These are phyloP conservation scores for Zychaea mexicana DNA, from an alignment of 371 early-diverging fungal species.

Conservation along the genomic window DNA sequence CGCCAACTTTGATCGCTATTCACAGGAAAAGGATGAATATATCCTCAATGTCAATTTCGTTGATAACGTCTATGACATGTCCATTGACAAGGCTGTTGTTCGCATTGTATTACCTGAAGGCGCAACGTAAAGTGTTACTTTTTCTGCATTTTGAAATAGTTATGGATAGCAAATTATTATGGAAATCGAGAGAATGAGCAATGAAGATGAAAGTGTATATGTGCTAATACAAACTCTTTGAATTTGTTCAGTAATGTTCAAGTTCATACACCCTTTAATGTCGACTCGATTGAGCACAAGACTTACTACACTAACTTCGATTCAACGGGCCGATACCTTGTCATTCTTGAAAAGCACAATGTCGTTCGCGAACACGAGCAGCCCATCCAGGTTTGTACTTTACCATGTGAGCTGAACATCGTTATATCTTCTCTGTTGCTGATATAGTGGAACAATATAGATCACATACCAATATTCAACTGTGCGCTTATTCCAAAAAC, in stretches of 20 bases:
- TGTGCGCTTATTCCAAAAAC: slow-evolving; percentile 46
- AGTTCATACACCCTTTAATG: slow-evolving; percentile 55
- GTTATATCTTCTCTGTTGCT: not conserved
- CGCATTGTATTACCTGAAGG: slow-evolving; percentile 92
- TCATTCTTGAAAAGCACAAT: slow-evolving; percentile 65
- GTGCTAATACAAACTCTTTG: not conserved
- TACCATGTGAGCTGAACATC: too few relatives aligned
- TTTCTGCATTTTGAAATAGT: too few relatives aligned
- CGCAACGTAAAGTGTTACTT: slow-evolving; percentile 64
- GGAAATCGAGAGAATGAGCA: too few relatives aligned
- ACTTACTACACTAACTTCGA: slow-evolving; percentile 73
- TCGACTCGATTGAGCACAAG: slow-evolving; percentile 43
- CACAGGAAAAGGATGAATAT: slow-evolving; percentile 51
- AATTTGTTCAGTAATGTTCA: slow-evolving; percentile 49
- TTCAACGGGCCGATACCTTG: slow-evolving; percentile 69
- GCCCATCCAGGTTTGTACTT: slow-evolving; percentile 40
- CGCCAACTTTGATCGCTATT: slow-evolving; percentile 50
- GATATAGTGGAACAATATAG: slow-evolving; percentile 16
- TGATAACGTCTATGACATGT: slow-evolving; percentile 62
- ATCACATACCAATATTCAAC: slow-evolving; percentile 48
- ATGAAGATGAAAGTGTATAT: too few relatives aligned
- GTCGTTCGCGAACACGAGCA: slow-evolving; percentile 61
- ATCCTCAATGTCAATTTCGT: slow-evolving; percentile 73
- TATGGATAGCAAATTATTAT: too few relatives aligned
- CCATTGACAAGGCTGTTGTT: slow-evolving; percentile 67